Evolutionary conservation across 257 asterid genomes (phyloP).

Genomic region (Jasminum sambac): DNA sequence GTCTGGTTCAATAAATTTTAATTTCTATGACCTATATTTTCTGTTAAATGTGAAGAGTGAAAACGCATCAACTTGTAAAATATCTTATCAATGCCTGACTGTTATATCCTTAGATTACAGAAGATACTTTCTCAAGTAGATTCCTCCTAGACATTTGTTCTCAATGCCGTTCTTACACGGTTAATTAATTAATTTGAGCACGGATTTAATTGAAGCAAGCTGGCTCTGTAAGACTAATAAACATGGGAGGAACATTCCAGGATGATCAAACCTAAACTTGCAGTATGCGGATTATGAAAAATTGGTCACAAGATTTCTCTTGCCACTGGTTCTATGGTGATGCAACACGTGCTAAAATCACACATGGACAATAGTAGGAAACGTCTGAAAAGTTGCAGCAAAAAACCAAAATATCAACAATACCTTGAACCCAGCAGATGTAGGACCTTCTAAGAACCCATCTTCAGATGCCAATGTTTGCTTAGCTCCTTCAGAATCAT

Average conservation of each 20-base stretch:
- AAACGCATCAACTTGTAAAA: neutral
- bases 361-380: neutral
- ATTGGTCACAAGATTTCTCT: neutral
- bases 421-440: slow-evolving; percentile 95
- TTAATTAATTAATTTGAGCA: neutral
- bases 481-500: slow-evolving; percentile 93
- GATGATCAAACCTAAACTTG: neutral
- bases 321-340: neutral
- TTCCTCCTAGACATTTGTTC: neutral
- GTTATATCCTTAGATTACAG: neutral
- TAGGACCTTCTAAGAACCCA: slow-evolving; percentile 91
- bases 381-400: slow-evolving; percentile 14
- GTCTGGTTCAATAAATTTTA: neutral
- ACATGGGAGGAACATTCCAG: neutral
- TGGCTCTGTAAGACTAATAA: neutral
- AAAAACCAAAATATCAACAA: slow-evolving; percentile 13
- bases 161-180: neutral
- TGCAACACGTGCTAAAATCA: neutral
- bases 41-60: neutral
- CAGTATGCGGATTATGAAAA: neutral
- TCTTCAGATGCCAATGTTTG: slow-evolving; percentile 94
- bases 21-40: neutral
- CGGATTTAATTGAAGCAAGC: neutral
- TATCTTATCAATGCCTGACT: neutral
- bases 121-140: neutral